Evolutionary conservation across 169 alveolate genomes (phyloP), one percentile per base, ranked within the genome.

Genomic region (Eimeria tenella): DNA sequence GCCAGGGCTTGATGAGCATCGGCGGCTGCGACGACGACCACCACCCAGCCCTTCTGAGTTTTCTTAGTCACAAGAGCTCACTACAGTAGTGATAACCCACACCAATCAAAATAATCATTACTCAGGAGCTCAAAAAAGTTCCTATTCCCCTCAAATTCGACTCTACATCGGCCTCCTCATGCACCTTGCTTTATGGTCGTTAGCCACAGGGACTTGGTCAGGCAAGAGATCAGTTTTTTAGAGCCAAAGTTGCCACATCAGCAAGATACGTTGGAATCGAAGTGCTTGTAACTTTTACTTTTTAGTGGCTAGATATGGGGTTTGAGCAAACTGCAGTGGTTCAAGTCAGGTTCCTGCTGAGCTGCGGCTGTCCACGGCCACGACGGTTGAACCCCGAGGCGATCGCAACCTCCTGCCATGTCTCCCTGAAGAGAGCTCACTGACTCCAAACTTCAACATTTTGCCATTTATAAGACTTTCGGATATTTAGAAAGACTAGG

Each of bases 1-100:
- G 92, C 92, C 92, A 84, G 92, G 79, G 81, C 92, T 84, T 60
- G 92, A 62, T 62, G 92, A 63, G 92, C 92, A 84, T 84, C 92
- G 92, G 92, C 92, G 92, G 79, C 92, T 49, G 60, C 92, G 70
- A 63, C 88, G 25, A 52, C 50, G 25, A 52, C 81, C 31, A 13
- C 92, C 49, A 25, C 82, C 42, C 10, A 63, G 81, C 73, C 42
- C 81, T 49, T 19, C 70, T 7, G 25, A 25, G 56, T 9, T 53
- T 53, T 53, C 89, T 17, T 21, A 8, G 89, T 11, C 55, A 58
- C 15, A 25, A 25, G 58, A 13, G 55, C 15, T 58, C 25, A 23
- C 31, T 15, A 81, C 9, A 81, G 23, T 6, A 81, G 68, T 17
- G 21, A 4, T 15, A 81, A 15, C 53, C 3, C 89, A 11, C 56